phyloP scores from a whole-genome alignment of 768 basidiomycete species.

The Phallus indusiatus region DNA sequence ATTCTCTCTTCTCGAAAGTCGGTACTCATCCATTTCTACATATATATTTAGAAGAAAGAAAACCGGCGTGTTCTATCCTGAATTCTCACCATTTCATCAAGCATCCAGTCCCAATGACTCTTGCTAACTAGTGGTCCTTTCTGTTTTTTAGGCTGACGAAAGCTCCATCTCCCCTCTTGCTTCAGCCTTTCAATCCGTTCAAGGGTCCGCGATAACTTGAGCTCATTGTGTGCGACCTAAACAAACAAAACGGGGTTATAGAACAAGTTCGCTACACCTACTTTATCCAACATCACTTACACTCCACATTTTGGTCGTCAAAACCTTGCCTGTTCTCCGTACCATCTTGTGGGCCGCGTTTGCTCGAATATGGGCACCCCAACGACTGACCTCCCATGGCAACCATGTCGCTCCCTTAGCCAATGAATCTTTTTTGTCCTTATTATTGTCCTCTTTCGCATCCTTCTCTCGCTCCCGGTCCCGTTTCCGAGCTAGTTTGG shows the following conservation, averaged over 20 bases:
- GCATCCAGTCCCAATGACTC: slow-evolving; percentile 89
- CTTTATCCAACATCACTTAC: slow-evolving; percentile 33
- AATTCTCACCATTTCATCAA: slow-evolving; percentile 86
- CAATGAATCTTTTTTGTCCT: neutral
- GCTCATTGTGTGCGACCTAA: slow-evolving; percentile 71
- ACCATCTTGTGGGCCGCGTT: slow-evolving; percentile 72
- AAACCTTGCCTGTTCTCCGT: slow-evolving; percentile 61
- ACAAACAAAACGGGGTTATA: slow-evolving; percentile 2
- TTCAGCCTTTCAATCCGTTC: slow-evolving; percentile 83
- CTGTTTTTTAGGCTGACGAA: slow-evolving; percentile 93
- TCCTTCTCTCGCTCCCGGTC: slow-evolving; percentile 38
- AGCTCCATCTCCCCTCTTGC: slow-evolving; percentile 74
- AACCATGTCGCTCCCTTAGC: slow-evolving; percentile 26
- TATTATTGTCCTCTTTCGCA: slow-evolving; percentile 23
- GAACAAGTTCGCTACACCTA: neutral
- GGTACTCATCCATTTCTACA: slow-evolving; percentile 90
- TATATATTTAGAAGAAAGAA: neutral
- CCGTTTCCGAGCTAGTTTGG: slow-evolving; percentile 39
- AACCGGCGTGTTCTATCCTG: too few species aligned
- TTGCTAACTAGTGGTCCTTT: slow-evolving; percentile 66
- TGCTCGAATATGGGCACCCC: slow-evolving; percentile 58
- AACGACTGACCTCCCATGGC: slow-evolving; percentile 30
- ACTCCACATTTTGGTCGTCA: slow-evolving; percentile 75
- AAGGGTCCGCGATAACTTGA: slow-evolving; percentile 68
- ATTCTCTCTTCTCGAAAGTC: slow-evolving; percentile 92